These are phyloP conservation scores for Dendrocalamus latiflorus DNA, from an alignment of 202 grass and related monocot species.

Conservation along the genomic window DNA sequence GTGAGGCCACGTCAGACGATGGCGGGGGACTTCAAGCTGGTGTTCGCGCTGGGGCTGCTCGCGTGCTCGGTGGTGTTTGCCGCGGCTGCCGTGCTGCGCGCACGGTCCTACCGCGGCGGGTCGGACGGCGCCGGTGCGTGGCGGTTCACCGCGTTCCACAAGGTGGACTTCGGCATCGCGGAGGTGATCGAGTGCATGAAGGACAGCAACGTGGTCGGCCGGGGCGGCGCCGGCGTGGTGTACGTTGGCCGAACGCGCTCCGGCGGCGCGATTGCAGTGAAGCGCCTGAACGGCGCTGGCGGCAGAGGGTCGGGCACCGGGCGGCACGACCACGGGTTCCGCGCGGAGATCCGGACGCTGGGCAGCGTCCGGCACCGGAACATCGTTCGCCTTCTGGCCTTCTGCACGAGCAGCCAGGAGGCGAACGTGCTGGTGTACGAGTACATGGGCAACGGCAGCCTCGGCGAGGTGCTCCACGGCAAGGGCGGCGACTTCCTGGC, in stretches of 20 bases:
- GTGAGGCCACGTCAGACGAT: not conserved
- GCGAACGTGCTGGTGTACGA: no score
- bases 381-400: no score
- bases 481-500: conserved; percentile 56
- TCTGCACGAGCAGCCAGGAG: no score
- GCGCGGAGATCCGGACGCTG: no score
- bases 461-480: conserved; percentile 75
- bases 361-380: no score
- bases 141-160: conserved; percentile 77
- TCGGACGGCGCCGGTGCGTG: conserved; percentile 2
- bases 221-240: no score
- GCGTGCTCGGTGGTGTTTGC: conserved; percentile 73
- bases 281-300: no score
- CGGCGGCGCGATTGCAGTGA: no score
- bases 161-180: conserved; percentile 67
- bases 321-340: no score
- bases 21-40: conserved; percentile 52
- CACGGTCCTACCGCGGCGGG: conserved; percentile 27
- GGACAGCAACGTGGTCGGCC: conserved; percentile 79
- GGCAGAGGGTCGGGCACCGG: no score
- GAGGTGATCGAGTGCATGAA: conserved; percentile 93
- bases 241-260: no score
- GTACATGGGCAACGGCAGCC: conserved; percentile 85
- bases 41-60: conserved; percentile 65
- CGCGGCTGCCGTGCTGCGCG: conserved; percentile 51